These are phyloP conservation scores for Termitomyces sp. DNA, from an alignment of 768 basidiomycete species.

Conservation along the genomic window DNA sequence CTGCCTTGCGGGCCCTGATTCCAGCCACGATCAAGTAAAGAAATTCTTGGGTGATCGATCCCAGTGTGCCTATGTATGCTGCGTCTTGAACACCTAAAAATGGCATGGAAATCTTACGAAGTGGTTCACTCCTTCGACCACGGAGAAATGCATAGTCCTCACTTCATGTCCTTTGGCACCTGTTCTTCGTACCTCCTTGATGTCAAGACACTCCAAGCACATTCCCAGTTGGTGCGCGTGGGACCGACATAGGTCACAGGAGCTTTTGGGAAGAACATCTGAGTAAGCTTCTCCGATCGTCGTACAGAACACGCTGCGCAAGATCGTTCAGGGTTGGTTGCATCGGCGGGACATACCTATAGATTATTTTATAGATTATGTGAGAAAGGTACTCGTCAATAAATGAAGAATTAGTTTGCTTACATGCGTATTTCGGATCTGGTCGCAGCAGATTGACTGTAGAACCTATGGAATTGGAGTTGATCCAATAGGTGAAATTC, in stretches of 20 bases:
- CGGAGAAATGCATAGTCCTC: no score
- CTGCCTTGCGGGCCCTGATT: no score
- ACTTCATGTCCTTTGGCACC: no score
- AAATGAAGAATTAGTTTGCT: neutral
- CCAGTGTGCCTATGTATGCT: neutral
- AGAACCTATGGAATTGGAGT: no score
- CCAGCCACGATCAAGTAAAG: neutral
- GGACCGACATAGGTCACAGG: neutral
- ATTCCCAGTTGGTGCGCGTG: conserved; percentile 1
- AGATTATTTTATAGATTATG: neutral
- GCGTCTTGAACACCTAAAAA: neutral
- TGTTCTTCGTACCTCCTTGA: no score
- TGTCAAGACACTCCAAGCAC: neutral
- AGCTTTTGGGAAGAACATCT: conserved; percentile 2
- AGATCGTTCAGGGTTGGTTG: conserved; percentile 16
- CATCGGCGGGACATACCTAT: conserved; percentile 10
- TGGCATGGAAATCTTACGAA: no score
- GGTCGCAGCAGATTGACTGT: no score
- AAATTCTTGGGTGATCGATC: neutral
- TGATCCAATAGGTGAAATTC: no score
- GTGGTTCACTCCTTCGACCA: no score
- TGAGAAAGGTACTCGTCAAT: no score
- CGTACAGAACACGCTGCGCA: conserved; percentile 15
- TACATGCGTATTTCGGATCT: no score
- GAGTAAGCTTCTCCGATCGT: conserved; percentile 8